phyloP scores from a whole-genome alignment of 2,329 filamentous ascomycete species.

The Hawksworthiomyces lignivorus region DNA sequence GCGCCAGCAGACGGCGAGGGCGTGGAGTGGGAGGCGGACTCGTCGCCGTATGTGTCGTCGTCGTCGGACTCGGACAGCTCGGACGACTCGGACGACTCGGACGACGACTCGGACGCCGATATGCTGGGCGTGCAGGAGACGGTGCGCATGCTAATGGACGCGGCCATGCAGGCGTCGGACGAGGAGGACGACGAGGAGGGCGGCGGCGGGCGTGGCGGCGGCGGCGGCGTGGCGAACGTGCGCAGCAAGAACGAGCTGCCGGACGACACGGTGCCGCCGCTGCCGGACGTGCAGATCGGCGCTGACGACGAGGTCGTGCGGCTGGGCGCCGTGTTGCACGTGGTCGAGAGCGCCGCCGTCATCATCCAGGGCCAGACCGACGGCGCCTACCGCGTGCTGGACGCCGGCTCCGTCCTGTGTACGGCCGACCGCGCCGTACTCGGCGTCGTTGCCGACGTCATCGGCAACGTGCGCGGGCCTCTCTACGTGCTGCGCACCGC shows the following conservation, averaged over 20 bases:
- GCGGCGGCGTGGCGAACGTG: constrained; percentile 39
- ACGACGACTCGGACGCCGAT: constrained; percentile 54
- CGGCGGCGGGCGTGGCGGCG: constrained; percentile 23
- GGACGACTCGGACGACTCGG: constrained; percentile 49
- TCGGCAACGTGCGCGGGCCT: constrained; percentile 79
- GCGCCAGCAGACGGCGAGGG: constrained; percentile 5
- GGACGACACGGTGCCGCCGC: constrained; percentile 59
- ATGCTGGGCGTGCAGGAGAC: constrained; percentile 75
- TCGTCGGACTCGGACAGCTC: constrained; percentile 39
- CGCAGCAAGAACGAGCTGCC: constrained; percentile 75
- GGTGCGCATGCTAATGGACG: constrained; percentile 77
- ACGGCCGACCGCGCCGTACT: constrained; percentile 66
- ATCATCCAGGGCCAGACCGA: constrained; percentile 73
- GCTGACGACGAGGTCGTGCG: constrained; percentile 68
- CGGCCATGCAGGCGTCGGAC: constrained; percentile 57
- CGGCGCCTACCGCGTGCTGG: constrained; percentile 78
- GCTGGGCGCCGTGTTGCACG: constrained; percentile 66
- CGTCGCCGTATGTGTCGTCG: constrained; percentile 66
- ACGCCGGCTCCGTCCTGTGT: constrained; percentile 77
- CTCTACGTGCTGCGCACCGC: constrained; percentile 77
- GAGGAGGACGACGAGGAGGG: constrained; percentile 28
- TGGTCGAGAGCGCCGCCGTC: constrained; percentile 71
- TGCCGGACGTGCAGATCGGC: constrained; percentile 72
- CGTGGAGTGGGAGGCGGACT: constrained; percentile 74
- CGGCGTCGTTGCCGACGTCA: constrained; percentile 74